phyloP scores from a whole-genome alignment of 2,329 filamentous ascomycete genomes.

The Colletotrichum sp. region DNA sequence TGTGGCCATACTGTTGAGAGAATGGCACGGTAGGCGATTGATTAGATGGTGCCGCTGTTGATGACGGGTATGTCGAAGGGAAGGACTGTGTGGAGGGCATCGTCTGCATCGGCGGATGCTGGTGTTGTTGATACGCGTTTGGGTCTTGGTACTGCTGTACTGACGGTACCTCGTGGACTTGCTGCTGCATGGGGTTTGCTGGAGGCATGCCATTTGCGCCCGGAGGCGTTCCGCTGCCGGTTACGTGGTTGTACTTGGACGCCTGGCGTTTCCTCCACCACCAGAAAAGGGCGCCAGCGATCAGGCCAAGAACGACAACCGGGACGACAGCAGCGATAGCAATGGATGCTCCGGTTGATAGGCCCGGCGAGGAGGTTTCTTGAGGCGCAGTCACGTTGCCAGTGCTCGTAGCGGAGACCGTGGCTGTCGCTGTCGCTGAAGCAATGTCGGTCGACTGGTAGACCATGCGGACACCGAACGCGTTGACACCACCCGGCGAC shows the following conservation, averaged over 20 bases:
- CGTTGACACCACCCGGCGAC: conserved; percentile 23
- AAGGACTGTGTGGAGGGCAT: neutral
- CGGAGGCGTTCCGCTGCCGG: neutral
- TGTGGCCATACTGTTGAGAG: neutral
- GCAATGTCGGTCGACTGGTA: conserved; percentile 24
- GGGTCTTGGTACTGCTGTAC: neutral
- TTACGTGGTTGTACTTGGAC: neutral
- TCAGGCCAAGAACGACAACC: neutral
- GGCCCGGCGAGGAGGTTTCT: neutral
- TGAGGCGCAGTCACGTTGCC: neutral
- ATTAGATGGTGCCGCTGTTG: neutral
- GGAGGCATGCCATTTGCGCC: neutral
- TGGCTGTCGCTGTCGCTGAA: neutral
- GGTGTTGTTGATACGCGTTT: neutral
- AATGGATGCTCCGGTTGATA: neutral
- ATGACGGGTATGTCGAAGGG: neutral
- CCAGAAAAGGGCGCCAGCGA: neutral
- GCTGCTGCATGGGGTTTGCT: neutral
- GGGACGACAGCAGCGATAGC: conserved; percentile 1
- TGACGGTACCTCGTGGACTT: neutral
- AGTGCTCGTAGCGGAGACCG: neutral
- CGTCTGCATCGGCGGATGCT: neutral
- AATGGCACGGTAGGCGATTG: neutral
- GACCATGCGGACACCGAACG: conserved; percentile 28
- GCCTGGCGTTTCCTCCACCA: conserved; percentile 12